Evolutionary conservation across 2,329 filamentous ascomycete species (phyloP).

Genomic region (Alternaria arborescens): DNA sequence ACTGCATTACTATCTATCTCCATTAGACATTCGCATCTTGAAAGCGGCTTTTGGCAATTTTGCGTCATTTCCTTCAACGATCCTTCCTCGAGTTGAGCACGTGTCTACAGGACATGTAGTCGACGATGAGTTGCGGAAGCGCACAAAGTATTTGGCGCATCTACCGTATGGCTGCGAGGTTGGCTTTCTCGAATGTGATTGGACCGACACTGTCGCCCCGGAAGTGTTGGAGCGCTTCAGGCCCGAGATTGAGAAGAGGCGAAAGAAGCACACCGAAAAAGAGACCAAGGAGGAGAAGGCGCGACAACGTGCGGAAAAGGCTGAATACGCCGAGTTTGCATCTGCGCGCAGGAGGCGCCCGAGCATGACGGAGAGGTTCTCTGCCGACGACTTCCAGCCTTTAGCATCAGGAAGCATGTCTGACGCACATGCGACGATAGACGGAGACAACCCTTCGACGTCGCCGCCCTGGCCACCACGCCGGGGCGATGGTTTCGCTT

Average conservation of each 20-base stretch:
- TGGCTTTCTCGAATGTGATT: constrained; percentile 91
- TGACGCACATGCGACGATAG: constrained; percentile 34
- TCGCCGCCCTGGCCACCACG: constrained; percentile 63
- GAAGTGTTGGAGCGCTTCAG: constrained; percentile 79
- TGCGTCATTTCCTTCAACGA: constrained; percentile 80
- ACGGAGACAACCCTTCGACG: constrained; percentile 49
- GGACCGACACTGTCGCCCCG: constrained; percentile 84
- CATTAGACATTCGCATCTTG: constrained; percentile 89
- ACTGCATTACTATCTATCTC: constrained; percentile 87
- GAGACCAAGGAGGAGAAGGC: constrained; percentile 87
- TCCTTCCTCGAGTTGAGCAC: constrained; percentile 86
- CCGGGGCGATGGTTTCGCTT: constrained; percentile 66
- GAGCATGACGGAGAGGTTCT: constrained; percentile 63
- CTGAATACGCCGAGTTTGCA: constrained; percentile 76
- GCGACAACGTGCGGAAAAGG: constrained; percentile 79
- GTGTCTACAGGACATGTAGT: constrained; percentile 88
- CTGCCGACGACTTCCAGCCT: constrained; percentile 57
- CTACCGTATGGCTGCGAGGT: constrained; percentile 91
- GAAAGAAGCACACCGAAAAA: constrained; percentile 83
- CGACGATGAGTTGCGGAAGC: constrained; percentile 82
- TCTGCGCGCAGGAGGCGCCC: constrained; percentile 69
- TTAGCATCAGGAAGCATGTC: constrained; percentile 40
- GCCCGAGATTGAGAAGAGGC: constrained; percentile 77
- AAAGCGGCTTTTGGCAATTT: constrained; percentile 89
- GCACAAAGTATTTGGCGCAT: constrained; percentile 86